These are phyloP conservation scores for Westerdykella sp. DNA, from an alignment of 2,329 filamentous ascomycete genomes.

Conservation along the genomic window DNA sequence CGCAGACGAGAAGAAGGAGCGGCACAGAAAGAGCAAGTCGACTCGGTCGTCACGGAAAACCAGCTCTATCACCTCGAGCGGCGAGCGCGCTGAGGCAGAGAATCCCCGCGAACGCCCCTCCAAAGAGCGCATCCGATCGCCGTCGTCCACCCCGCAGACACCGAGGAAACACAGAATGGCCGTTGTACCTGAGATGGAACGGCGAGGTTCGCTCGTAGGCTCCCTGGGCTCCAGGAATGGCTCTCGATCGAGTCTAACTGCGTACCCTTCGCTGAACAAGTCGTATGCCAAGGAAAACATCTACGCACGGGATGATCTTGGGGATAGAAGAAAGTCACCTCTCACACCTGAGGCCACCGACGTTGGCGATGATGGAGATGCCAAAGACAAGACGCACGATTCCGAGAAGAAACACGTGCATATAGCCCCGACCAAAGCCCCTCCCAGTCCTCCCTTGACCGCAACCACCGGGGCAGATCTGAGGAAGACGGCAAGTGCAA, in stretches of 20 bases:
- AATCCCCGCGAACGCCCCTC: constrained; percentile 17
- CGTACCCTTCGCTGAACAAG: constrained; percentile 82
- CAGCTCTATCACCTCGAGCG: constrained; percentile 22
- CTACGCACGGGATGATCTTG: constrained; percentile 46
- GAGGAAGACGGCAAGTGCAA: constrained; percentile 40
- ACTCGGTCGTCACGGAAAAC: constrained; percentile 19
- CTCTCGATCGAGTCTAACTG: constrained; percentile 42
- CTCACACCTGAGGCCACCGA: constrained; percentile 41
- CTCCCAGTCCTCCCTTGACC: constrained; percentile 46
- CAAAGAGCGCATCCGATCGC: constrained; percentile 21
- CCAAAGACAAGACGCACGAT: constrained; percentile 11
- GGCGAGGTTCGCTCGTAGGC: constrained; percentile 27
- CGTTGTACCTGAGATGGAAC: constrained; percentile 45
- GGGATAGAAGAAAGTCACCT: constrained; percentile 25
- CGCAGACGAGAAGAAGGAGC: constrained; percentile 15
- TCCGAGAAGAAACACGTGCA: constrained; percentile 19
- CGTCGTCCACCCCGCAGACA: constrained; percentile 20
- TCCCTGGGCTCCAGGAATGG: constrained; percentile 31
- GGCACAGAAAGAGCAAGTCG: constrained; percentile 21
- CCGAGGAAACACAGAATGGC: constrained; percentile 31
- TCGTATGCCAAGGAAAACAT: constrained; percentile 86
- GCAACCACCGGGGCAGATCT: constrained; percentile 37
- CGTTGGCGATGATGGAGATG: constrained; percentile 20
- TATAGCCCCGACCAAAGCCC: constrained; percentile 28
- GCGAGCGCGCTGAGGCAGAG: constrained; percentile 7